A percentile compares a stretch with the other conserved stretches of the same genome.
These are phyloP conservation scores for Soucietia sequanensis DNA, from an alignment of 805 yeast species.

Conservation along the genomic window DNA sequence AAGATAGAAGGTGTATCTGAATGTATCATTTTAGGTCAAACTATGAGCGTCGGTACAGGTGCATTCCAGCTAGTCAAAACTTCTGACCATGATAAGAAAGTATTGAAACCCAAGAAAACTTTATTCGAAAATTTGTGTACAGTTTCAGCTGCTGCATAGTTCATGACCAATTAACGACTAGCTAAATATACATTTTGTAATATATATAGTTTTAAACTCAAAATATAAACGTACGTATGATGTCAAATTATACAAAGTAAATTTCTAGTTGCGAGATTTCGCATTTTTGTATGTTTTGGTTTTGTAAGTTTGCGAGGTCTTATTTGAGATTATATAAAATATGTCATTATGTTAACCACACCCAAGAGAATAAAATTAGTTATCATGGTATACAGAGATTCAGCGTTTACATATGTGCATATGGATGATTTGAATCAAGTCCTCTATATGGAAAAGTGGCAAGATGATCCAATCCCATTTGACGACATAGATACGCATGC, in stretches of 20 bases:
- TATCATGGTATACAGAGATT: constrained; percentile 14
- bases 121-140: constrained; percentile 49
- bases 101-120: constrained; percentile 42
- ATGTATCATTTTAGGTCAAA: constrained; percentile 95
- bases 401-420: constrained; percentile 31
- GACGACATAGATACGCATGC: constrained; percentile 42
- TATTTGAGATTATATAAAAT: too few relatives aligned
- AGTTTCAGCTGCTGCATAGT: too few relatives aligned
- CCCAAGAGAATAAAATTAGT: too few relatives aligned
- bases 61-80: constrained; percentile 81
- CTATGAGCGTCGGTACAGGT: constrained; percentile 97
- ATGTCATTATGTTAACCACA: too few relatives aligned
- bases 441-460: constrained; percentile 41
- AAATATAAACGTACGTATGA: too few relatives aligned
- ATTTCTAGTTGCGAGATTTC: too few relatives aligned
- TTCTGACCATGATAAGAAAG: constrained; percentile 43
- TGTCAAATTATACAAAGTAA: too few relatives aligned
- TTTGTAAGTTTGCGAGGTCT: too few relatives aligned
- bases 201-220: too few relatives aligned
- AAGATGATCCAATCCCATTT: constrained; percentile 37
- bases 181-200: too few relatives aligned
- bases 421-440: constrained; percentile 39
- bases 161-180: too few relatives aligned
- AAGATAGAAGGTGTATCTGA: constrained; percentile 96
- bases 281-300: too few relatives aligned